Percentiles rank a stretch among this genome's conserved stretches.
These are phyloP conservation scores for Abrus pulchellus DNA, from an alignment of 306 rosid species.

Conservation along the genomic window DNA sequence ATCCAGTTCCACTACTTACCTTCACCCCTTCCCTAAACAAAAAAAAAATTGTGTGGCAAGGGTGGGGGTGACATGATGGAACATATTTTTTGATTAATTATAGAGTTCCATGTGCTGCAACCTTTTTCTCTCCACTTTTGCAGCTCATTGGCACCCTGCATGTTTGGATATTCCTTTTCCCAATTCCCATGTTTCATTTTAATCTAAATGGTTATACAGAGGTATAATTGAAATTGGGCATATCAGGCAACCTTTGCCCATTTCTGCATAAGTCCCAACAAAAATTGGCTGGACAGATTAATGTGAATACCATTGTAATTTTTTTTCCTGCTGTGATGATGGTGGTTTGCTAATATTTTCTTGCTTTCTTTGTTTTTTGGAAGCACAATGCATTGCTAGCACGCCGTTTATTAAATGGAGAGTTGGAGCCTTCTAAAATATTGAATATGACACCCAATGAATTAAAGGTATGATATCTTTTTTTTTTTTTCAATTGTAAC, in stretches of 20 bases:
- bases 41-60: too few species aligned
- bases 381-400: slow-evolving; percentile 73
- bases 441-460: slow-evolving; percentile 87
- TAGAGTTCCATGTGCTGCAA: not conserved
- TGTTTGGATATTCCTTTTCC: not conserved
- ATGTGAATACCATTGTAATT: slow-evolving; percentile 14
- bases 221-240: too few species aligned
- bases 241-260: too few species aligned
- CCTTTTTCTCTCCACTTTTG: not conserved
- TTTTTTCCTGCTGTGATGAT: slow-evolving; percentile 13
- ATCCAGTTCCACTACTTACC: too few species aligned
- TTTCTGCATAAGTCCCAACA: too few species aligned
- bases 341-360: slow-evolving; percentile 40
- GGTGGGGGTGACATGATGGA: too few species aligned
- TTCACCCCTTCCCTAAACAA: too few species aligned
- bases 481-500: not conserved
- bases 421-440: slow-evolving; percentile 79
- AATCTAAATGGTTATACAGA: too few species aligned
- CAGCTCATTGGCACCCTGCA: not conserved
- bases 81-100: too few species aligned
- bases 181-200: too few species aligned
- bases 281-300: slow-evolving; percentile 25
- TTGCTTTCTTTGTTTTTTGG: slow-evolving; percentile 34
- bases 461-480: slow-evolving; percentile 71
- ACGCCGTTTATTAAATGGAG: slow-evolving; percentile 76